Evolutionary conservation across 2,329 filamentous ascomycete species (phyloP), one percentile per base, ranked within the genome.

Genomic region (Colletotrichum tabaci): DNA sequence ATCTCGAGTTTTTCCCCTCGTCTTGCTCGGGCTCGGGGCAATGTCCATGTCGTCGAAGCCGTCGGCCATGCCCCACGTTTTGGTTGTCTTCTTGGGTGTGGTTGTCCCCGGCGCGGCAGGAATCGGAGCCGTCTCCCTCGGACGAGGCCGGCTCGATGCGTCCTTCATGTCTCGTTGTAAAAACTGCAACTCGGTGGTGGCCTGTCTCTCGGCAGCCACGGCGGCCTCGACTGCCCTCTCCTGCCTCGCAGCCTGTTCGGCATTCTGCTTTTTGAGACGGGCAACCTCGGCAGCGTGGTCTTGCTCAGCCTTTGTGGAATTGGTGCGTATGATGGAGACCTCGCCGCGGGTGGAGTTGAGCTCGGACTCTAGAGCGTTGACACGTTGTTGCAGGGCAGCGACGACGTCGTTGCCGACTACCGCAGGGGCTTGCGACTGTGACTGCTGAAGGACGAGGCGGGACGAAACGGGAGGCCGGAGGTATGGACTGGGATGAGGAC

Each of bases 11-110:
- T 74, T 77, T 79, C 62, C 83, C 81, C 62, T 85, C 83, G 83
- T 84, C 75, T 88, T 89, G 76, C 81, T 87, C 0, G 88, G 89
- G 67, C 88, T 90, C 6, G 80, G 78, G 9, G 85, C 83, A 66
- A 89, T 84, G 73, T 90, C 88, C 74, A 89, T 84, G 71, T 94
- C 90, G 71, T 95, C 93, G 76, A 96, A 96, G 0, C 94, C 94
- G 80, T 96, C 94, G 1, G 92, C 88, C 61, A 93, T 83, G 1
- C 87, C 85, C 81, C 88, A 88, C 1, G 84, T 81, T 78, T 87
- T 90, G 38, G 85, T 80, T 1, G 82, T 78, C 78, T 89, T 91
- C 77, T 87, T 93, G 2, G 91, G 91, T 0, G 92, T 94, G 35
- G 65, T 69, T 0, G 79, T 82, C 4, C 76, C 76, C 4, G 75